These are phyloP conservation scores for Diaporthe vaccinii DNA, from an alignment of 2,329 filamentous ascomycete genomes.

Conservation along the genomic window DNA sequence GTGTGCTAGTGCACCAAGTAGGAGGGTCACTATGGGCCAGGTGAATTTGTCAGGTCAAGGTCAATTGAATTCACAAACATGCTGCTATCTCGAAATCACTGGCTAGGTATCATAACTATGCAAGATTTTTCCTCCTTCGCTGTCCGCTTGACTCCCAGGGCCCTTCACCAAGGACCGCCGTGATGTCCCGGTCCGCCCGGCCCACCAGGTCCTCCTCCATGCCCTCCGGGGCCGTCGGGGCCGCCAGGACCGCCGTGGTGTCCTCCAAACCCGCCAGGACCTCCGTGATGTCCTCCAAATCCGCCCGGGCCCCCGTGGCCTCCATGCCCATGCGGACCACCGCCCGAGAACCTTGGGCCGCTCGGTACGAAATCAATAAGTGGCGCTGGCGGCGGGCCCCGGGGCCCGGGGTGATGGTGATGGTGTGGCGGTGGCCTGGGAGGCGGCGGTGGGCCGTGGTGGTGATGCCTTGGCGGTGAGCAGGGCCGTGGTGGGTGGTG, in stretches of 20 bases:
- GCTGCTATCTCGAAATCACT: not conserved
- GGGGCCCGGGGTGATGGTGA: not conserved
- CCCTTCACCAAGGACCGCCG: slow-evolving; percentile 1
- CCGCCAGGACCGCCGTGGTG: not conserved
- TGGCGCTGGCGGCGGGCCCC: not conserved
- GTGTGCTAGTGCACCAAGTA: not conserved
- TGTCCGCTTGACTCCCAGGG: not conserved
- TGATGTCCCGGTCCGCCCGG: not conserved
- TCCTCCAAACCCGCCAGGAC: not conserved
- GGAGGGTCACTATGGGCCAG: not conserved
- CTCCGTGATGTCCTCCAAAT: not conserved
- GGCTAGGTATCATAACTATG: not conserved
- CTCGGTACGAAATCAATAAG: not conserved
- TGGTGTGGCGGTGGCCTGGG: slow-evolving; percentile 12
- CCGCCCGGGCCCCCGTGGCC: not conserved
- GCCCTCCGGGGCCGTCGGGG: not conserved
- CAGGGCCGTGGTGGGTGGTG: not conserved
- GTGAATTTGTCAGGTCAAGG: not conserved
- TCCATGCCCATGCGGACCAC: not conserved
- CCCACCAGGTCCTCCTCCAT: not conserved
- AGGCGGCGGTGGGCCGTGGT: not conserved
- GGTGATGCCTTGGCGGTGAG: slow-evolving; percentile 8
- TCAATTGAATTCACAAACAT: not conserved
- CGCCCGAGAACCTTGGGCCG: not conserved
- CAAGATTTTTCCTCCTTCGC: not conserved